Percentiles rank a stretch among this genome's conserved stretches.
Evolutionary conservation across 2,329 filamentous ascomycete genomes (phyloP).

Genomic region (Cercospora brassicicola): DNA sequence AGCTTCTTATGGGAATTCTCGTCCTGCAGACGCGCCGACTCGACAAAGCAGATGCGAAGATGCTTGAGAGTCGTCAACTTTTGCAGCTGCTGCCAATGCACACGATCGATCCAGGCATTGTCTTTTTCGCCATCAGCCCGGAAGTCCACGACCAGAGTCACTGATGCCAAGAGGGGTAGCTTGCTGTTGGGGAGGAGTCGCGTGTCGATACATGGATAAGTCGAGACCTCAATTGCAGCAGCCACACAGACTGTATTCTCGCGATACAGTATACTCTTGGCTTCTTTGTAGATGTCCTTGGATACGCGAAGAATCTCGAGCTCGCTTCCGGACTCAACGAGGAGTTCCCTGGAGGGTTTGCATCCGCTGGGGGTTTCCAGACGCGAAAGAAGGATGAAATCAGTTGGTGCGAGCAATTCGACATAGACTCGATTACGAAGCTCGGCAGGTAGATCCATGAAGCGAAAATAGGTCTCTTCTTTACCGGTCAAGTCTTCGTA

Average conservation of each 20-base stretch:
- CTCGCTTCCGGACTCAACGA: constrained; percentile 1
- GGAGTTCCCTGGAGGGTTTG: background rate
- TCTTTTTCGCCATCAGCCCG: background rate
- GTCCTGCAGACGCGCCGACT: background rate
- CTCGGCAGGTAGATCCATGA: constrained; percentile 26
- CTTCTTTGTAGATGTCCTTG: constrained; percentile 40
- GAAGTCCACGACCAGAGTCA: constrained; percentile 16
- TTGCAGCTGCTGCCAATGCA: constrained; percentile 23
- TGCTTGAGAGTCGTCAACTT: constrained; percentile 19
- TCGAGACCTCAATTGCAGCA: background rate
- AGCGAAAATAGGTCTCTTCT: constrained; percentile 13
- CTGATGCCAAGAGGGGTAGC: constrained; percentile 16
- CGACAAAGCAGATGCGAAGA: constrained; percentile 20
- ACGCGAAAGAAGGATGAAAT: constrained; percentile 15
- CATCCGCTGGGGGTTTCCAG: background rate
- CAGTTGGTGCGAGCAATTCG: constrained; percentile 19
- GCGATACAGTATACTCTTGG: constrained; percentile 41
- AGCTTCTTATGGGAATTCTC: constrained; percentile 8
- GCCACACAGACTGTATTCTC: constrained; percentile 32
- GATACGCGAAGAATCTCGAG: constrained; percentile 4
- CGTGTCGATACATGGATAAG: constrained; percentile 10
- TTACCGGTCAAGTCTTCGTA: background rate
- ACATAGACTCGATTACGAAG: constrained; percentile 24
- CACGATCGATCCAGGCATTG: constrained; percentile 3
- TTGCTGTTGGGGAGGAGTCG: constrained; percentile 7